A percentile compares a stretch with the other conserved stretches of the same genome.
phyloP scores from a whole-genome alignment of 2,329 filamentous ascomycete species.

The Lasiodiplodia citricola region DNA sequence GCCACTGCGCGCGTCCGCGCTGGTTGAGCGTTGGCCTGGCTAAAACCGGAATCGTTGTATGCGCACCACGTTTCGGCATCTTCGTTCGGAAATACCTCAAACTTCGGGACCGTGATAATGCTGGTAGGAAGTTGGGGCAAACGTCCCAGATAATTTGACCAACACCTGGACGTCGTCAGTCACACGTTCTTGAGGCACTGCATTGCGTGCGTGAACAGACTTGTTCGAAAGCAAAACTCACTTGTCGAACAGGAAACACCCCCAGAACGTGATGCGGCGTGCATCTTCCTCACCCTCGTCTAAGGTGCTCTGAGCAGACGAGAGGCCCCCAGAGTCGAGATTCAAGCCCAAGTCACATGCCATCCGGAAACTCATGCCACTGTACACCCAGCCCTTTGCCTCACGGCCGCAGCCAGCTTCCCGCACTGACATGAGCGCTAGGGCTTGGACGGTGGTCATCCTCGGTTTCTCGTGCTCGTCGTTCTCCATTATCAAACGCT shows the following conservation, averaged over 20 bases:
- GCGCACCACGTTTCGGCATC: slow-evolving; percentile 86
- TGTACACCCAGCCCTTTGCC: slow-evolving; percentile 97
- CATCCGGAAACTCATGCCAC: slow-evolving; percentile 98
- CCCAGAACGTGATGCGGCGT: slow-evolving; percentile 92
- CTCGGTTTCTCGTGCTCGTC: slow-evolving; percentile 91
- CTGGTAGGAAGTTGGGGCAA: slow-evolving; percentile 83
- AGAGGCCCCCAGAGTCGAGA: slow-evolving; percentile 74
- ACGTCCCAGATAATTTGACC: slow-evolving; percentile 95
- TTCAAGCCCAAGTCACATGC: slow-evolving; percentile 92
- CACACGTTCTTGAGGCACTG: neutral
- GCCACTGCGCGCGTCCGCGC: slow-evolving; percentile 82
- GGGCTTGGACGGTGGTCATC: slow-evolving; percentile 87
- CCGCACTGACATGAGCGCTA: slow-evolving; percentile 93
- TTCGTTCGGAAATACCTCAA: slow-evolving; percentile 88
- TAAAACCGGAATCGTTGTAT: slow-evolving; percentile 83
- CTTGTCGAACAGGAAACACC: slow-evolving; percentile 97
- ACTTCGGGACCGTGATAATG: slow-evolving; percentile 83
- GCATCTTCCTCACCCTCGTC: slow-evolving; percentile 88
- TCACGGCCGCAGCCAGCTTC: slow-evolving; percentile 94
- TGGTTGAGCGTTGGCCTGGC: slow-evolving; percentile 74
- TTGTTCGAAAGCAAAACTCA: slow-evolving; percentile 38
- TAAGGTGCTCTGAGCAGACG: slow-evolving; percentile 60
- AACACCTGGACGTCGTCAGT: slow-evolving; percentile 62
- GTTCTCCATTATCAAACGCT: slow-evolving; percentile 84
- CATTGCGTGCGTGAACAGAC: neutral